Conservation (phyloP, 129 eudicot species). For the Artemisia tridentata region DNA sequence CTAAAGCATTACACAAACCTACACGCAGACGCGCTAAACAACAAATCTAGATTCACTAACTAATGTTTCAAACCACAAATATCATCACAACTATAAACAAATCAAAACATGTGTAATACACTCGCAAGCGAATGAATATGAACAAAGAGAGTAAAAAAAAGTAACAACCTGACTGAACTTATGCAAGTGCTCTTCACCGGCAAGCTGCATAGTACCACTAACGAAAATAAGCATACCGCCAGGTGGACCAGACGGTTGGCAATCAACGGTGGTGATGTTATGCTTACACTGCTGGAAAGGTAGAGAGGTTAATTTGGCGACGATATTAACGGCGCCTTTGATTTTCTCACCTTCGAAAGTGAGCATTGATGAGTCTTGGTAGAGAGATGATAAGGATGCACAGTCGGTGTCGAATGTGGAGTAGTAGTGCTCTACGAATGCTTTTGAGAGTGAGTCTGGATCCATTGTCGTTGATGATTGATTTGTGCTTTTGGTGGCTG, state of each 20-base stretch:
- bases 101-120: too few relatives aligned
- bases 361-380: constrained; percentile 75
- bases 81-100: too few relatives aligned
- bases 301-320: constrained; percentile 55
- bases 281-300: constrained; percentile 91
- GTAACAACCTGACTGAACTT: constrained; percentile 78
- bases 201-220: constrained; percentile 73
- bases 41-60: too few relatives aligned
- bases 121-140: too few relatives aligned
- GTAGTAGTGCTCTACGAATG: constrained; percentile 94
- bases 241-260: constrained; percentile 90
- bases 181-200: constrained; percentile 79
- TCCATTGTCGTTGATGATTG: constrained; percentile 43
- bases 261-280: constrained; percentile 70
- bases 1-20: too few relatives aligned
- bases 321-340: constrained; percentile 59
- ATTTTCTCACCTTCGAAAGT: constrained; percentile 84
- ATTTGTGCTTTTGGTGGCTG: neutral
- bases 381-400: constrained; percentile 46
- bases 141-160: neutral
- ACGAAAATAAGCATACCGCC: constrained; percentile 85
- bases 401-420: constrained; percentile 74
- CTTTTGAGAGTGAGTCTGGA: constrained; percentile 73
- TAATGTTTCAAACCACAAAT: too few relatives aligned
- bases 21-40: too few relatives aligned